Base-by-base conservation (phyloP, 2,329 filamentous ascomycete genomes). In the Coniella lustricola region DNA sequence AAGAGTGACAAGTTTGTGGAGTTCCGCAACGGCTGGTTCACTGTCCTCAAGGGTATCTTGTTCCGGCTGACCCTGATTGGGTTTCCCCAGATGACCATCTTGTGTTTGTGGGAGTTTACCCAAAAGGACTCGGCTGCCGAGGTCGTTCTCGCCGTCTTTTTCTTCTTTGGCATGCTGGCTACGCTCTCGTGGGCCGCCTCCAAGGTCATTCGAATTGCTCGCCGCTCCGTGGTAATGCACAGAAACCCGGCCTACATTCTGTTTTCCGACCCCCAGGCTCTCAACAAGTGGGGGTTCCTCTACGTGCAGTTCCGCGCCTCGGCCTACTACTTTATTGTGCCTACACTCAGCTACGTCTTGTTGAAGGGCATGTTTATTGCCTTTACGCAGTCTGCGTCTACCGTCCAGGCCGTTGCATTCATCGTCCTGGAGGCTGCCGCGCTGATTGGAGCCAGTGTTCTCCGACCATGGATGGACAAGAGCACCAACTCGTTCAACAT, bases 381-480 rank as follows among this genome's bases (percentile, higher is more conserved):
- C 46, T 82, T 95, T 49, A 81, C 78, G 22, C 91, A 97, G 66
- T 71, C 71, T 37, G 79, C 74, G 31, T 80, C 82, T 29, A 78
- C 80, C 4, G 82, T 84, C 17, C 90, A 95, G 67, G 88, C 89
- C 9, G 75, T 96, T 50, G 87, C 84, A 14, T 76, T 96, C 50
- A 74, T 97, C 35, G 73, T 96, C 51, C 81, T 96, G 49, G 91
- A 97, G 67, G 84, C 84, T 2, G 79, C 68, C 45, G 84, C 86
- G 58, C 75, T 97, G 49, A 85, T 95, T 58, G 81, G 71, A 18
- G 82, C 89, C 48, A 85, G 82, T 52, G 84, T 95, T 46, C 71
- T 96, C 57, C 84, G 88, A 52, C 91, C 91, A 16, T 97, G 89
- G 85, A 97, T 97, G 91, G 91, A 96, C 75, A 95, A 95, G 81